Base-by-base conservation (phyloP, 352 stramenopile genomes). In the Peronosclerospora sorghi region DNA sequence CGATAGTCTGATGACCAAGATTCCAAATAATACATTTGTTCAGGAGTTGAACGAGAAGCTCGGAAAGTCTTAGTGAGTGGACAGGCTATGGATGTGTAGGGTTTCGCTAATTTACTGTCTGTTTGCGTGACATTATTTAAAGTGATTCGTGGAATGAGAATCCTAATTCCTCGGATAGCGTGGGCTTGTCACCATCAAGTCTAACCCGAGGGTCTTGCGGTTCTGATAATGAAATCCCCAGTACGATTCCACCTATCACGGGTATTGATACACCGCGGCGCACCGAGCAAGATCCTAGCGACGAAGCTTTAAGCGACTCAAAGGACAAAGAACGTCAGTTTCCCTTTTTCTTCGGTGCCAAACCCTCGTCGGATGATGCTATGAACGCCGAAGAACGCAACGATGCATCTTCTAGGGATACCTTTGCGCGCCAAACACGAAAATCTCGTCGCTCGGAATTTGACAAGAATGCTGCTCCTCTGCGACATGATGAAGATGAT, bases 261-360 rank as follows among this genome's bases (percentile, higher is more conserved):
- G 59, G 59, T 8, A 20, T 68, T 5, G 54, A 68, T 36, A 54
- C 26, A 9, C 39, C 48, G 8, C 41, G 43, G 8, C 5, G n/a
- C n/a, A n/a, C 13, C 8, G 51, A 56, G 20, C 48, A 66, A 32
- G 36, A 55, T 23, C 27, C 23, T 12, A 46, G 18, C 28, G 43
- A 53, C 5, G 56, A 67, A 7, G 35, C 34, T 29, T 58, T 59
- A 15, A 42, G 39, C 35, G 51, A 68, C 14, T 28, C 48, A 19
- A 48, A 63, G 5, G 36, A 54, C n/a, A 54, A 15, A 10, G 36
- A 19, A 45, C 41, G n/a, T 2, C 54, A 44, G 26, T 64, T 51
- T 4, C 53, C 64, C n/a, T 86, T 83, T 45, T 73, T 77, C 54
- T 79, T 83, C 17, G 66, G 63, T 7, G 29, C 39, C n/a, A 64